phyloP scores from a whole-genome alignment of 1,139 yeast genomes.

The Scheffersomyces stambukii region DNA sequence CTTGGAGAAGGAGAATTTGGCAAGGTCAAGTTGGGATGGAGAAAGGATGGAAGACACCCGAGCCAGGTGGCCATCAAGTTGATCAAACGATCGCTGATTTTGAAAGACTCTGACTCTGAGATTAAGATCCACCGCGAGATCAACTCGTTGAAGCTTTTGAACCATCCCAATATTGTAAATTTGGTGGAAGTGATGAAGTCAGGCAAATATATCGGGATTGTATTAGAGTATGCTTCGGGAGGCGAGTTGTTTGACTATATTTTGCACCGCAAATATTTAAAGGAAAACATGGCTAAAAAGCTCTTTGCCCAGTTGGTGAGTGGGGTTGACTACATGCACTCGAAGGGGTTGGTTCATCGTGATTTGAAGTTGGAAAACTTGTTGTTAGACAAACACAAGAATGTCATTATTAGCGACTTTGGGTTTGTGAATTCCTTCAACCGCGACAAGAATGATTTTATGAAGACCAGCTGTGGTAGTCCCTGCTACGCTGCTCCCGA shows the following conservation, averaged over 20 bases:
- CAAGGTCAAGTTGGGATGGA: constrained; percentile 95
- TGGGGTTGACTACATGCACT: constrained; percentile 89
- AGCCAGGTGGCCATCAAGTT: constrained; percentile 92
- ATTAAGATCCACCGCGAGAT: constrained; percentile 90
- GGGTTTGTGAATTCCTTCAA: constrained; percentile 91
- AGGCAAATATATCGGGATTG: constrained; percentile 94
- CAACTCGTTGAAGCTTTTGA: constrained; percentile 76
- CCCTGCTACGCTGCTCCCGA: constrained; percentile 99
- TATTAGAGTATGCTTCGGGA: constrained; percentile 92
- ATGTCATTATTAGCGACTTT: constrained; percentile 76
- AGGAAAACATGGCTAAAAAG: constrained; percentile 81
- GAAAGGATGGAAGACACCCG: constrained; percentile 72
- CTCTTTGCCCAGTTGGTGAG: constrained; percentile 89
- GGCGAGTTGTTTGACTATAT: constrained; percentile 96
- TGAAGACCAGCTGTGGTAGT: constrained; percentile 96
- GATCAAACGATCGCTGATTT: constrained; percentile 79
- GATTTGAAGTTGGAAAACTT: constrained; percentile 74
- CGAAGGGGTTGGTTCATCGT: constrained; percentile 77
- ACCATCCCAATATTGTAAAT: constrained; percentile 91
- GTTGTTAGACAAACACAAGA: constrained; percentile 72
- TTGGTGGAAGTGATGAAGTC: constrained; percentile 91
- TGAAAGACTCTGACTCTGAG: constrained; percentile 81
- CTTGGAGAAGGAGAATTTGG: constrained; percentile 99
- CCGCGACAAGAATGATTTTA: constrained; percentile 60
- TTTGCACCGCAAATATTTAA: constrained; percentile 77